A percentile compares a stretch with the other conserved stretches of the same genome.
These are phyloP conservation scores for Iris pallida DNA, from an alignment of 116 monocot genomes.

Conservation along the genomic window DNA sequence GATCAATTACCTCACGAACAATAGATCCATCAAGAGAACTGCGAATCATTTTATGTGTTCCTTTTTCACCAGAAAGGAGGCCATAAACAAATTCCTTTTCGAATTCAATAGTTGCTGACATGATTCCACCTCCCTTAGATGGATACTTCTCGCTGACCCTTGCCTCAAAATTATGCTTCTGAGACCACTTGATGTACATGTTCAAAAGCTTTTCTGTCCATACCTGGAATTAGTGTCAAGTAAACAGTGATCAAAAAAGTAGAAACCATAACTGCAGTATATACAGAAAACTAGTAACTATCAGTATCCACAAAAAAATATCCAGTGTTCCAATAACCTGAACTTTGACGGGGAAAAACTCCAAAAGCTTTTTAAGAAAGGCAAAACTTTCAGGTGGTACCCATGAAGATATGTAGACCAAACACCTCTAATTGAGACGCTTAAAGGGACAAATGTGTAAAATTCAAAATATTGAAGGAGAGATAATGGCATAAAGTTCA, in stretches of 20 bases:
- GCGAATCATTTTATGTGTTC: constrained; percentile 53
- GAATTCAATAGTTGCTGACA: constrained; percentile 59
- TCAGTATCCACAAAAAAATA: no score
- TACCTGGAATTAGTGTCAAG: constrained; percentile 23
- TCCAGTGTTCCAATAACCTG: no score
- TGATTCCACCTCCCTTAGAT: constrained; percentile 32
- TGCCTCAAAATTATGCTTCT: constrained; percentile 50
- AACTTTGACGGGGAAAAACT: no score
- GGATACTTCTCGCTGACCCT: constrained; percentile 40
- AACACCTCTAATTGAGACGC: no score
- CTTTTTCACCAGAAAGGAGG: constrained; percentile 74
- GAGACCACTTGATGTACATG: constrained; percentile 77
- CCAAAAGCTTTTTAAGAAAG: no score
- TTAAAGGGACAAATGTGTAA: no score
- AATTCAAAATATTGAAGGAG: no score
- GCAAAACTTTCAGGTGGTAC: no score
- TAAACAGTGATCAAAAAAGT: background rate
- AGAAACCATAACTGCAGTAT: no score
- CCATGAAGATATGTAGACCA: no score
- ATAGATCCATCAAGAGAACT: constrained; percentile 39
- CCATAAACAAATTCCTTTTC: constrained; percentile 77
- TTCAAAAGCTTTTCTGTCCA: constrained; percentile 64
- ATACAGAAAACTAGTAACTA: no score
- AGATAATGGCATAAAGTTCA: no score
- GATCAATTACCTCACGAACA: constrained; percentile 43